Base-by-base conservation (phyloP, 495 filamentous ascomycete genomes). In the Annulohypoxylon stygium region DNA sequence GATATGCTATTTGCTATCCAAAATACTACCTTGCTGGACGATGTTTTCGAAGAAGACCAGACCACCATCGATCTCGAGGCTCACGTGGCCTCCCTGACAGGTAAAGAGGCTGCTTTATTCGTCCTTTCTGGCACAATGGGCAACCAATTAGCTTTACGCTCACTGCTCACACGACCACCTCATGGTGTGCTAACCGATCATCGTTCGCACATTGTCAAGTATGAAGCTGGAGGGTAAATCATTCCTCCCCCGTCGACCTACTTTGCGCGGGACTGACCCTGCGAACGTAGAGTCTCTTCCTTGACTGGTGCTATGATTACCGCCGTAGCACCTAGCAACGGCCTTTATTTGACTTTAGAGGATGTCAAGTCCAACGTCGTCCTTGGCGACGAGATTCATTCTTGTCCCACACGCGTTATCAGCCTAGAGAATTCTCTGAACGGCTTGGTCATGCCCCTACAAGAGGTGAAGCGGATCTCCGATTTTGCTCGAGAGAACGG, bases 61-160 rank as follows among this genome's bases (percentile, higher is more conserved):
- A 93, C 92, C 0, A 97, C 95, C 26, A 88, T 84, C 45, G 83
- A 87, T 60, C 88, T 98, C 43, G 91, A 93, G 79, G 77, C 83
- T 37, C 89, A 91, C 70, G 83, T 96, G 20, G 91, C 93, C 30
- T 78, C 83, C 33, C 85, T 95, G 4, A 89, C 93, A 2, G 86
- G 86, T 70, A 93, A 96, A 76, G 88, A 92, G 65, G 89, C 89
- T 34, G 90, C 87, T 0, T 83, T 95, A 0, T 88, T 97, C 48
- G 93, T 97, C 23, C 83, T 96, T 55, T 94, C 91, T 0, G 95
- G 95, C 3, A 97, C 95, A 16, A 97, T 97, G 93, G 95, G 91
- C 37, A 96, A 96, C 81, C 92, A 94, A 72, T 81, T 96, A 63
- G 88, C 87, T 12, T 75, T 96, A 16, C 87, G 92, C 6, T 82